phyloP scores from a whole-genome alignment of 805 yeast species.

The Ogataea pignaliae region DNA sequence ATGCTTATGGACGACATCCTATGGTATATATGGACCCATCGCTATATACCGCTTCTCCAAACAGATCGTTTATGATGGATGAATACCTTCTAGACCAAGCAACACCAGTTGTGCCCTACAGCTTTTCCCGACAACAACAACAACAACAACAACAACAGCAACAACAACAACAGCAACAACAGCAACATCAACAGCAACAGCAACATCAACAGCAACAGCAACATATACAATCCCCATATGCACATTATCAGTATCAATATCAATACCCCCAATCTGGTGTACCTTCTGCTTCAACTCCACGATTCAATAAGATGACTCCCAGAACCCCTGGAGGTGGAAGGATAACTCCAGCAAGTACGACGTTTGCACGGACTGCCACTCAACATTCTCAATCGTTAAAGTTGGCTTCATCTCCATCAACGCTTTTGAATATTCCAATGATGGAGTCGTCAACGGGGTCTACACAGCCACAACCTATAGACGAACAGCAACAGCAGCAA shows the following conservation, averaged over 20 bases:
- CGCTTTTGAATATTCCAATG: not conserved
- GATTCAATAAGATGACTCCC: constrained; percentile 15
- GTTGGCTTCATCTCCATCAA: not conserved
- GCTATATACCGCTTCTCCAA: constrained; percentile 24
- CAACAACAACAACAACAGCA: constrained; percentile 6
- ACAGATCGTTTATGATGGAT: constrained; percentile 15
- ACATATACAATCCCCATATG: constrained; percentile 6
- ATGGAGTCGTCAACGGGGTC: not conserved
- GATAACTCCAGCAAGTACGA: constrained; percentile 17
- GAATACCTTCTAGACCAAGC: constrained; percentile 25
- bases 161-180: constrained; percentile 13
- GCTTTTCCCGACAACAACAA: constrained; percentile 13
- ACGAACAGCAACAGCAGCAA: not conserved
- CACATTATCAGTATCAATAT: not conserved
- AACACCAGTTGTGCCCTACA: constrained; percentile 26
- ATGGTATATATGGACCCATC: constrained; percentile 22
- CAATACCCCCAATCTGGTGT: constrained; percentile 1
- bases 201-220: constrained; percentile 4
- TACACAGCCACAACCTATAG: too few species aligned
- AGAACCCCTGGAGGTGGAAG: constrained; percentile 12
- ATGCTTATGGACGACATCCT: constrained; percentile 21
- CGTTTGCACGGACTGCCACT: constrained; percentile 12
- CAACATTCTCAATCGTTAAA: too few species aligned
- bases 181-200: constrained; percentile 13
- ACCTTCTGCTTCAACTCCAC: constrained; percentile 10